These are phyloP conservation scores for Fusarium sp. DNA, from an alignment of 2,329 filamentous ascomycete genomes.

Conservation along the genomic window DNA sequence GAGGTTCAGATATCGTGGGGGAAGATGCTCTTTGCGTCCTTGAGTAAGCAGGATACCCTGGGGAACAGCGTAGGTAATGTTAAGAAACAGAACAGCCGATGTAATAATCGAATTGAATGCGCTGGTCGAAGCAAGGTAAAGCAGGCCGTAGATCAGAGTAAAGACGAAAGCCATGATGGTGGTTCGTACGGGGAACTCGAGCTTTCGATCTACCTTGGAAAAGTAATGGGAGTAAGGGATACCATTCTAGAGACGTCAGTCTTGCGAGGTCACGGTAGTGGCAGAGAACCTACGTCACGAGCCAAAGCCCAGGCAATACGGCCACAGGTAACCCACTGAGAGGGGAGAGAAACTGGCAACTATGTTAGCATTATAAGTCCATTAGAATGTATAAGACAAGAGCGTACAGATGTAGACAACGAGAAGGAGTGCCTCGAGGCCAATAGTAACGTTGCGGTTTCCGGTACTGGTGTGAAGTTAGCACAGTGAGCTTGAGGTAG, in stretches of 20 bases:
- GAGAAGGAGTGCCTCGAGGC: not conserved
- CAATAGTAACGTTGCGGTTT: conserved; percentile 2
- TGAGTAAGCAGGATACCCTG: conserved; percentile 14
- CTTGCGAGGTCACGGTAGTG: too few species aligned
- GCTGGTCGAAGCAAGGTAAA: conserved; percentile 16
- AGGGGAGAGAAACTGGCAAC: not conserved
- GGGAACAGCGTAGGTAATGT: conserved; percentile 19
- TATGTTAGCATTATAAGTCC: not conserved
- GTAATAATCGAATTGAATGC: conserved; percentile 25
- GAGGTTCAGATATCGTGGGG: conserved; percentile 16
- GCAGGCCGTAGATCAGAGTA: conserved; percentile 11
- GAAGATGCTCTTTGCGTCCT: conserved; percentile 7
- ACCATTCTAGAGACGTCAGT: not conserved
- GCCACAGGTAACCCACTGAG: conserved; percentile 3
- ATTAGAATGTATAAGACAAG: too few species aligned
- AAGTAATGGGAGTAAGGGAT: not conserved
- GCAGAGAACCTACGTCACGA: not conserved
- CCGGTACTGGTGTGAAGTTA: not conserved
- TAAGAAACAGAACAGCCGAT: conserved; percentile 15
- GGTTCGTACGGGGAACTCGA: conserved; percentile 3
- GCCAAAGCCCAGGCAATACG: conserved; percentile 6
- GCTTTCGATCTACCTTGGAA: not conserved
- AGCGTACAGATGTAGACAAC: conserved; percentile 5
- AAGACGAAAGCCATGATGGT: not conserved
- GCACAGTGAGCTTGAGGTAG: too few species aligned